These are phyloP conservation scores for Triticum urartu DNA, from an alignment of 176 grass and related monocot species.

Conservation along the genomic window DNA sequence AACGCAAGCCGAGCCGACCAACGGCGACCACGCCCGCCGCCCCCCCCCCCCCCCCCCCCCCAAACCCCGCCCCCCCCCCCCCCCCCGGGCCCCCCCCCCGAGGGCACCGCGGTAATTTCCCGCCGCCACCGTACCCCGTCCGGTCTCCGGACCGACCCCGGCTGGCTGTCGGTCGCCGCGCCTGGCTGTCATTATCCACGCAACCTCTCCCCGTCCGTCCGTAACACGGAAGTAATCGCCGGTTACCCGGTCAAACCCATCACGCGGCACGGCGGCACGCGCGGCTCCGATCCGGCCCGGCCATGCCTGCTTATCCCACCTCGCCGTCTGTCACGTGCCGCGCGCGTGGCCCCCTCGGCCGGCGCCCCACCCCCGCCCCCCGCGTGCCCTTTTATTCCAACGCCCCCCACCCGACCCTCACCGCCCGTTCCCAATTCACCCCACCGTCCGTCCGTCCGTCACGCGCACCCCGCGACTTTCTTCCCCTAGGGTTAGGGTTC, in stretches of 20 bases:
- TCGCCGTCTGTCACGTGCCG: slow-evolving; percentile 55
- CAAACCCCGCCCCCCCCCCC: slow-evolving; percentile 36
- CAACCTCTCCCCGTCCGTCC: slow-evolving; percentile 17
- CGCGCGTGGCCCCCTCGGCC: slow-evolving; percentile 45
- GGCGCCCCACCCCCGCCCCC: slow-evolving; percentile 33
- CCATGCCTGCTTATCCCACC: not conserved
- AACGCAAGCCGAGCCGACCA: slow-evolving; percentile 42
- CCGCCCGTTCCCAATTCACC: slow-evolving; percentile 25
- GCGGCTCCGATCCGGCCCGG: slow-evolving; percentile 36
- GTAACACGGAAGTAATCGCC: slow-evolving; percentile 43
- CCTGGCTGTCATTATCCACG: slow-evolving; percentile 27
- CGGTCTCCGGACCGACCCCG: slow-evolving; percentile 40
- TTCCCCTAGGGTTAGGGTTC: slow-evolving; percentile 32
- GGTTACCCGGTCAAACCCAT: slow-evolving; percentile 85
- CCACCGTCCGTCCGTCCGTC: slow-evolving; percentile 9
- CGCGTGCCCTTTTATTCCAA: slow-evolving; percentile 56
- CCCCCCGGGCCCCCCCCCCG: not conserved
- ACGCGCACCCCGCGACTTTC: not conserved
- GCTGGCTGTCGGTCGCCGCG: slow-evolving; percentile 24
- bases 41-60: not conserved
- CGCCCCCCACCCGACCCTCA: slow-evolving; percentile 6
- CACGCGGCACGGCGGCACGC: slow-evolving; percentile 36
- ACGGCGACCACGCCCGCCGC: slow-evolving; percentile 56
- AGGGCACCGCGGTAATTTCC: slow-evolving; percentile 29
- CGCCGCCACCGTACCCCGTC: slow-evolving; percentile 51